Evolutionary conservation across 805 yeast species (phyloP).

Genomic region (Yarrowia keelungensis): DNA sequence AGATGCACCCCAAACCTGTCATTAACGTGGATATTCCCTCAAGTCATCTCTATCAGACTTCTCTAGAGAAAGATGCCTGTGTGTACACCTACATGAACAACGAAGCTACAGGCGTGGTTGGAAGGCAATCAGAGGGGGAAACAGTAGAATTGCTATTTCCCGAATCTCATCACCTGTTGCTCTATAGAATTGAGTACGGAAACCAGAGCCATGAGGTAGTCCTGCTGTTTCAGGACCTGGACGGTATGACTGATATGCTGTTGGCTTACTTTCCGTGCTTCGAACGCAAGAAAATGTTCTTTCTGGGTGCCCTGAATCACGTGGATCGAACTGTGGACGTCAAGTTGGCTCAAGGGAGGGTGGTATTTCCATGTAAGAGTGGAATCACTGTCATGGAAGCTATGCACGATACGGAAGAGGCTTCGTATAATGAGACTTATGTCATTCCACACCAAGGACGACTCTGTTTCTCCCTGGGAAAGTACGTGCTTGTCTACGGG

Average conservation of each 20-base stretch:
- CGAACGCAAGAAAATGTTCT: neutral
- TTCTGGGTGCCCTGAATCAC: constrained; percentile 18
- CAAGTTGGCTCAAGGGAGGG: constrained; percentile 6
- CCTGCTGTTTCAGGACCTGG: neutral
- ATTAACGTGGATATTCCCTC: neutral
- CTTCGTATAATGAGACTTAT: neutral
- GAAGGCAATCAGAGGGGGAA: neutral
- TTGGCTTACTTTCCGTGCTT: constrained; percentile 26
- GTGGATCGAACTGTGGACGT: constrained; percentile 29
- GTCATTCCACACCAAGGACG: constrained; percentile 15
- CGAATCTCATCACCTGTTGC: neutral
- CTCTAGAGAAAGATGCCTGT: neutral
- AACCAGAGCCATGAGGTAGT: constrained; percentile 5
- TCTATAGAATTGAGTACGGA: constrained; percentile 23
- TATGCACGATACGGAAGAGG: neutral
- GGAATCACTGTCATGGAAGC: constrained; percentile 12
- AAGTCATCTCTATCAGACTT: neutral
- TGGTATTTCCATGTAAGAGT: neutral
- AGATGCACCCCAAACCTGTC: neutral
- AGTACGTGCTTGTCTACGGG: constrained; percentile 14
- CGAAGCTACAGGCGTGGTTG: neutral
- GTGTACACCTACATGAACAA: neutral
- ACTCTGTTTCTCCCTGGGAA: constrained; percentile 6
- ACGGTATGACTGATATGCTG: neutral
- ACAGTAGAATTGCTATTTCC: constrained; percentile 2